These are phyloP conservation scores for Trifolium dubium DNA, from an alignment of 306 rosid species.

Conservation along the genomic window DNA sequence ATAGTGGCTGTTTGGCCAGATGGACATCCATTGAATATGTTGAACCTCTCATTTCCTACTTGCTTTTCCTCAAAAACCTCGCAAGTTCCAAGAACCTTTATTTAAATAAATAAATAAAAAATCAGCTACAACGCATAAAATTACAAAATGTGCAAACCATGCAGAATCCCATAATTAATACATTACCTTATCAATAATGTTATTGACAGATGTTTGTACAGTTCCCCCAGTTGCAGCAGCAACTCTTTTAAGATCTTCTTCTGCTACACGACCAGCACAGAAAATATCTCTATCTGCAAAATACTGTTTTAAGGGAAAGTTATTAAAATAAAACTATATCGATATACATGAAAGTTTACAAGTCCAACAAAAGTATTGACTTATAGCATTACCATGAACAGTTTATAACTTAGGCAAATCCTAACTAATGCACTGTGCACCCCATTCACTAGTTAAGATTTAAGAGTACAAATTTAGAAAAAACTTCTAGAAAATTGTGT, in stretches of 20 bases:
- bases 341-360: not conserved
- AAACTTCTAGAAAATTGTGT: no score
- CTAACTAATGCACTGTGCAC: no score
- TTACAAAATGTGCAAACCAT: constrained; percentile 4
- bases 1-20: constrained; percentile 94
- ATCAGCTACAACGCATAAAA: constrained; percentile 32
- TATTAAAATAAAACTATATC: not conserved
- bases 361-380: not conserved
- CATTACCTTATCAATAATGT: constrained; percentile 85
- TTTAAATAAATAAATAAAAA: constrained; percentile 34
- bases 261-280: constrained; percentile 98
- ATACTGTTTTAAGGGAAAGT: constrained; percentile 67
- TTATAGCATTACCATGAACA: not conserved
- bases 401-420: not conserved
- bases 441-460: no score
- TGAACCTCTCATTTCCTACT: constrained; percentile 98
- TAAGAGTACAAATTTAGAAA: no score
- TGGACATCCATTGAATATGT: constrained; percentile 94
- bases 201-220: constrained; percentile 94
- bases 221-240: constrained; percentile 98
- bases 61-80: constrained; percentile 93
- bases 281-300: constrained; percentile 98
- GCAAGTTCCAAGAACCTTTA: constrained; percentile 94
- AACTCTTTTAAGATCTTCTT: constrained; percentile 90
- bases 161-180: constrained; percentile 12